Evolutionary conservation across 805 yeast species (phyloP).

Genomic region (Saccharomycopsis schoenii): DNA sequence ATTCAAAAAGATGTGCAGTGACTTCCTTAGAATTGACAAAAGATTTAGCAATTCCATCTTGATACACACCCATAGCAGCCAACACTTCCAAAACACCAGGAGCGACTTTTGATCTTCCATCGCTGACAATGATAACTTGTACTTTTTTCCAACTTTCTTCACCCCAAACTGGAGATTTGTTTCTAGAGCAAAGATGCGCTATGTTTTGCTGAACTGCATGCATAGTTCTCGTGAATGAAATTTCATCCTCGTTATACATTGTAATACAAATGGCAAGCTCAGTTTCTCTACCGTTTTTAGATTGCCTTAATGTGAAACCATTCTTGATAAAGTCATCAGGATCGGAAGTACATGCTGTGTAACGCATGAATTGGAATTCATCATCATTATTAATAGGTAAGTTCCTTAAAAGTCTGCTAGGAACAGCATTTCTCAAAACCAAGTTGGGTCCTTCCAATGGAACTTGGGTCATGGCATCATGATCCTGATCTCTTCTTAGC

Average conservation of each 20-base stretch:
- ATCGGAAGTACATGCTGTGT: constrained; percentile 91
- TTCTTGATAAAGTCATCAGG: constrained; percentile 74
- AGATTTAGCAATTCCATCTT: constrained; percentile 94
- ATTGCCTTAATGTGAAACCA: constrained; percentile 82
- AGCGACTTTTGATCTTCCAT: constrained; percentile 84
- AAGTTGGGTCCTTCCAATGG: constrained; percentile 71
- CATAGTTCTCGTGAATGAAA: constrained; percentile 81
- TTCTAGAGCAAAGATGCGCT: constrained; percentile 75
- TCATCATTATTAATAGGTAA: constrained; percentile 82
- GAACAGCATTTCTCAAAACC: constrained; percentile 89
- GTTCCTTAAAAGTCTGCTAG: constrained; percentile 75
- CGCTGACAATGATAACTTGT: constrained; percentile 84
- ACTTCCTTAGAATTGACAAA: constrained; percentile 87
- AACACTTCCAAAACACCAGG: constrained; percentile 79
- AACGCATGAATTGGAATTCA: constrained; percentile 92
- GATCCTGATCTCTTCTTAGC: constrained; percentile 54
- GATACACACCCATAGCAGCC: constrained; percentile 94
- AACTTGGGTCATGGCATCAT: constrained; percentile 53
- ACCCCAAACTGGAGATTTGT: constrained; percentile 86
- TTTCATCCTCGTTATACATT: constrained; percentile 95
- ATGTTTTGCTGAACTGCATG: constrained; percentile 91
- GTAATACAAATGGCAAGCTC: constrained; percentile 89
- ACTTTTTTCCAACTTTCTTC: constrained; percentile 94
- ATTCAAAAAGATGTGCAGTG: constrained; percentile 88
- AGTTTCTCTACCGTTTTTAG: constrained; percentile 81